Evolutionary conservation across 257 asterid genomes (phyloP).

Genomic region (Primulina eburnea): DNA sequence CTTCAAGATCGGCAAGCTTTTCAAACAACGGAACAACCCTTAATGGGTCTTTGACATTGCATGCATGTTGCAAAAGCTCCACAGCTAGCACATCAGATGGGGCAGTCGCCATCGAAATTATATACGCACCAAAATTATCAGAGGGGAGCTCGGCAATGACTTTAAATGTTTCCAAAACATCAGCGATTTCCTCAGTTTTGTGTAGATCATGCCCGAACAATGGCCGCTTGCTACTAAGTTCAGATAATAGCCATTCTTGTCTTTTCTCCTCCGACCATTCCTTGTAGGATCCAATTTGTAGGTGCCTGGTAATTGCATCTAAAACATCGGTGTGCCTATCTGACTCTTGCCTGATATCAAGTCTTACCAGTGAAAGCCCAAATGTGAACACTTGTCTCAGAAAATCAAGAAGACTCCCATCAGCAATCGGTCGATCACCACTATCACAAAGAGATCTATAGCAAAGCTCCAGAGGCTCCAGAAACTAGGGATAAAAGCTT

Average conservation of each 20-base stretch:
- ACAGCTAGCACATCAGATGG: slow-evolving; percentile 96
- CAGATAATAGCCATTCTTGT: slow-evolving; percentile 91
- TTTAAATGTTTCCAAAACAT: slow-evolving; percentile 70
- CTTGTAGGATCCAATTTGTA: slow-evolving; percentile 81
- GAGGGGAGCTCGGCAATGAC: slow-evolving; percentile 81
- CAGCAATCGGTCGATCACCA: slow-evolving; percentile 86
- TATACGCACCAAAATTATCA: slow-evolving; percentile 81
- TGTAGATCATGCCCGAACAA: slow-evolving; percentile 88
- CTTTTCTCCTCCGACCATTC: slow-evolving; percentile 86
- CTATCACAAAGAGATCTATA: slow-evolving; percentile 82
- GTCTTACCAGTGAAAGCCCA: slow-evolving; percentile 85
- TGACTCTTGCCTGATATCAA: slow-evolving; percentile 93
- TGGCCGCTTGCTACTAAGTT: slow-evolving; percentile 84
- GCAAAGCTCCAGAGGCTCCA: slow-evolving; percentile 95
- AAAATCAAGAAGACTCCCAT: slow-evolving; percentile 94
- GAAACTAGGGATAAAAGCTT: slow-evolving; percentile 45
- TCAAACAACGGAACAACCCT: slow-evolving; percentile 89
- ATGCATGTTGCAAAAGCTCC: slow-evolving; percentile 86
- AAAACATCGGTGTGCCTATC: slow-evolving; percentile 90
- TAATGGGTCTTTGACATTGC: slow-evolving; percentile 64
- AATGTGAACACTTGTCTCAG: slow-evolving; percentile 92
- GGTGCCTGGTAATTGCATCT: slow-evolving; percentile 76
- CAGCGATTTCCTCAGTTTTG: slow-evolving; percentile 82
- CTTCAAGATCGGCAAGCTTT: slow-evolving; percentile 87
- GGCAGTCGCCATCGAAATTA: slow-evolving; percentile 93